A percentile compares a stretch with the other conserved stretches of the same genome.
These are phyloP conservation scores for Teratosphaeria nubilosa DNA, from an alignment of 2,329 filamentous ascomycete species.

Conservation along the genomic window DNA sequence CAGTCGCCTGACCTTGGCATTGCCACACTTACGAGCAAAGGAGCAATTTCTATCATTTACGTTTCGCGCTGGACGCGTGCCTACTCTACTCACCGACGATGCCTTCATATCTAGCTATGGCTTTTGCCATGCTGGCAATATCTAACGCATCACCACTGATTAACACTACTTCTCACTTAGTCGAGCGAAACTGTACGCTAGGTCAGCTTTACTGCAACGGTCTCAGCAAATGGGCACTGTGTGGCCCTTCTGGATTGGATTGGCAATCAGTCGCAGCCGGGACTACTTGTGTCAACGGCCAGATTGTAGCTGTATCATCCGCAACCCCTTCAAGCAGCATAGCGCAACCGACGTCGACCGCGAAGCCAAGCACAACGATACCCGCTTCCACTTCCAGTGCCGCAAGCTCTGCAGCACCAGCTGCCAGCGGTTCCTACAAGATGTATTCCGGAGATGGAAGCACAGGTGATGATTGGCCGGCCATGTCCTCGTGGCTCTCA, in stretches of 20 bases:
- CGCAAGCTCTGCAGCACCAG: conserved; percentile 4
- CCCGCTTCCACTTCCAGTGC: not conserved
- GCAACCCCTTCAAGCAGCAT: not conserved
- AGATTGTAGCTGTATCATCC: not conserved
- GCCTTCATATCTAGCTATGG: not conserved
- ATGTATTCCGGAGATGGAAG: conserved; percentile 11
- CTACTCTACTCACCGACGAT: not conserved
- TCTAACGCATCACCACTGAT: not conserved
- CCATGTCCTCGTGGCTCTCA: conserved; percentile 22
- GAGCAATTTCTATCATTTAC: not conserved
- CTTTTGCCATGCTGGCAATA: not conserved
- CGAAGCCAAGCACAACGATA: not conserved
- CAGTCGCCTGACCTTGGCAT: not conserved
- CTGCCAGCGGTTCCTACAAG: conserved; percentile 8
- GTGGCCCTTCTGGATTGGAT: not conserved
- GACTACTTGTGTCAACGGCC: not conserved
- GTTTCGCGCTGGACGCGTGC: not conserved
- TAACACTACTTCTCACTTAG: not conserved
- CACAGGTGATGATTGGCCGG: conserved; percentile 26
- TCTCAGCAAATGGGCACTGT: not conserved
- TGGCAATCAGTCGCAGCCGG: not conserved
- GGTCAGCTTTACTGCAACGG: not conserved
- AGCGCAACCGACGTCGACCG: not conserved
- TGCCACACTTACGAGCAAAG: not conserved
- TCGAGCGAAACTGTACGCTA: not conserved